Evolutionary conservation across 306 rosid genomes (phyloP).

Genomic region (Datisca glomerata): DNA sequence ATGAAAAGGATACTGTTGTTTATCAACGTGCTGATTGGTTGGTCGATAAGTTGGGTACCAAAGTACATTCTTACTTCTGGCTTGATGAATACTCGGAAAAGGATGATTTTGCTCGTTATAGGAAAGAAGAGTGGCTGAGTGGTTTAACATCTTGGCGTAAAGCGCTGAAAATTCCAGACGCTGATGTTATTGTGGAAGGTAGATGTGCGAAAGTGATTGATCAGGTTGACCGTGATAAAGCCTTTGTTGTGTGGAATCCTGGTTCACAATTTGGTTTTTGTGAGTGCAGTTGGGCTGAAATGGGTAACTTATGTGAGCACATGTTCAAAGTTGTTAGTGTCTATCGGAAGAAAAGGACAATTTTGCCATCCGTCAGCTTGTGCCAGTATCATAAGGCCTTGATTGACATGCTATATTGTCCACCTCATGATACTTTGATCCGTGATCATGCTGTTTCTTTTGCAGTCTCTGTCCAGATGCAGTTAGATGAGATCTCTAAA

Average conservation of each 20-base stretch:
- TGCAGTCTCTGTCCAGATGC: slow-evolving; percentile 61
- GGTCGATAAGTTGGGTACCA: slow-evolving; percentile 75
- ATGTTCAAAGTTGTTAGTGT: slow-evolving; percentile 46
- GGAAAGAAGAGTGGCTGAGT: slow-evolving; percentile 80
- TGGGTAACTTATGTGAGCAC: slow-evolving; percentile 80
- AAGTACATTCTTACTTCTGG: slow-evolving; percentile 85
- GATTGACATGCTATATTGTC: slow-evolving; percentile 47
- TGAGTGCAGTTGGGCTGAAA: slow-evolving; percentile 69
- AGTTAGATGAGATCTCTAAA: slow-evolving; percentile 31
- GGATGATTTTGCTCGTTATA: slow-evolving; percentile 70
- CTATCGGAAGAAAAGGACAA: slow-evolving; percentile 28
- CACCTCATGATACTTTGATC: slow-evolving; percentile 75
- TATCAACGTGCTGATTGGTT: slow-evolving; percentile 74
- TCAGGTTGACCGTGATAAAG: slow-evolving; percentile 34
- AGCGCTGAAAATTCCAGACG: slow-evolving; percentile 56
- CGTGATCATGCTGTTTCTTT: slow-evolving; percentile 70
- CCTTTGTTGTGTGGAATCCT: slow-evolving; percentile 54
- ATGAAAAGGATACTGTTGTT: slow-evolving; percentile 44
- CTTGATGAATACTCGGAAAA: slow-evolving; percentile 82
- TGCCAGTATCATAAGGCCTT: slow-evolving; percentile 57
- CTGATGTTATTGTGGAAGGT: slow-evolving; percentile 48
- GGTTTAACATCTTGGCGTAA: slow-evolving; percentile 90
- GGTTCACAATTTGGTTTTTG: slow-evolving; percentile 69
- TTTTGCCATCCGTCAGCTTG: slow-evolving; percentile 44
- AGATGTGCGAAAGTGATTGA: slow-evolving; percentile 47